These are phyloP conservation scores for Arachnomyces sp. DNA, from an alignment of 2,329 filamentous ascomycete genomes.

Conservation along the genomic window DNA sequence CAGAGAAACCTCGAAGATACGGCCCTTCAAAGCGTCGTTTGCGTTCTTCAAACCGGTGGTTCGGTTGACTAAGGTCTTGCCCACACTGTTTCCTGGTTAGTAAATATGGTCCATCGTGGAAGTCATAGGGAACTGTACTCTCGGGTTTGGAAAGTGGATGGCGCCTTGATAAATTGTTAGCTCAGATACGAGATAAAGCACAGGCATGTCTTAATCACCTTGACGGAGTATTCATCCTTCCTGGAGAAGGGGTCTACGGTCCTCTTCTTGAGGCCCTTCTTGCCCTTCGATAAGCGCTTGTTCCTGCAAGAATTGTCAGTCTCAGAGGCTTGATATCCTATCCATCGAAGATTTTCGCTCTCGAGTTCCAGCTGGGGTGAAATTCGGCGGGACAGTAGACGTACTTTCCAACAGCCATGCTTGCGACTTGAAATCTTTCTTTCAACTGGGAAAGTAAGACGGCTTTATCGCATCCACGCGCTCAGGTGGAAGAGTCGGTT, in stretches of 20 bases:
- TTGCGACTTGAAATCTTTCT: conserved; percentile 50
- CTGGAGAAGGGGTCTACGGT: conserved; percentile 93
- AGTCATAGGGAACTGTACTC: conserved; percentile 59
- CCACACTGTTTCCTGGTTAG: conserved; percentile 60
- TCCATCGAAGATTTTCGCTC: not conserved
- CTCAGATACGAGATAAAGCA: conserved; percentile 18
- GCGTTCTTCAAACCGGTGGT: conserved; percentile 99
- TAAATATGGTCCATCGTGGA: not conserved
- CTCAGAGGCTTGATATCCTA: conserved; percentile 1
- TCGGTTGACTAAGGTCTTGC: conserved; percentile 99
- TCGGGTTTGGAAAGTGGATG: conserved; percentile 88
- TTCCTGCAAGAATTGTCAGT: conserved; percentile 53
- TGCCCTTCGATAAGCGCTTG: conserved; percentile 99
- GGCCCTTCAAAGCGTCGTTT: conserved; percentile 97
- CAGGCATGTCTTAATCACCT: conserved; percentile 47
- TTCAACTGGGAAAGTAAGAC: conserved; percentile 34
- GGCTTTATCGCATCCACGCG: conserved; percentile 32
- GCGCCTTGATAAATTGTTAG: conserved; percentile 51
- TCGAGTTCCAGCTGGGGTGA: not conserved
- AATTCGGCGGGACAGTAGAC: conserved; percentile 22
- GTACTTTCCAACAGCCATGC: conserved; percentile 77
- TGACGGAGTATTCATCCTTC: conserved; percentile 99
- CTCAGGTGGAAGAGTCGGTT: conserved; percentile 30
- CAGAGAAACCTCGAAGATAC: conserved; percentile 97
- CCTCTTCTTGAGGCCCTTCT: conserved; percentile 99